Conservation (phyloP, 2,329 filamentous ascomycete species). For the Beauveria australis region DNA sequence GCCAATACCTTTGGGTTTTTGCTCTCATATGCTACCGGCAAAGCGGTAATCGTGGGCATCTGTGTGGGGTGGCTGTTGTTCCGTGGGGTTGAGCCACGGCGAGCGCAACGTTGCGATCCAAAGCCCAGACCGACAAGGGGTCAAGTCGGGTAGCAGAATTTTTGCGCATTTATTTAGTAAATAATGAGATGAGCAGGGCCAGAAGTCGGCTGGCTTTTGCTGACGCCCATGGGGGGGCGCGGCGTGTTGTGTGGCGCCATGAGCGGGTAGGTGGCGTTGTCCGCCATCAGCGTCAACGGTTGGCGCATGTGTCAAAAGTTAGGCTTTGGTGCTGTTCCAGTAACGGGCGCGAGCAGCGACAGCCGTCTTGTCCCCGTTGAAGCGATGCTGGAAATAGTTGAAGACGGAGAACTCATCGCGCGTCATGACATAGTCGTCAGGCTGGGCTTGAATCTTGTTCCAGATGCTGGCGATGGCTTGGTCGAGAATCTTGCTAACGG, state of each 20-base stretch:
- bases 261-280: background rate
- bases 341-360: conserved; percentile 41
- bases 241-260: background rate
- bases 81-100: background rate
- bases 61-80: background rate
- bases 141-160: background rate
- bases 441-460: conserved; percentile 55
- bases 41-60: background rate
- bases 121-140: background rate
- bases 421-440: conserved; percentile 63
- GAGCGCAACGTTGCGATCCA: conserved; percentile 3
- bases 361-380: conserved; percentile 42
- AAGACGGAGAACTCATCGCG: conserved; percentile 76
- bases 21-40: background rate
- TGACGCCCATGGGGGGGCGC: background rate
- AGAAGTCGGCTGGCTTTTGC: background rate
- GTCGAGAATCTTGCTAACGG: conserved; percentile 58
- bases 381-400: conserved; percentile 72
- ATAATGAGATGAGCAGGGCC: background rate
- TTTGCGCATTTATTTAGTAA: too few relatives aligned
- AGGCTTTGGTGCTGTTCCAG: conserved; percentile 40
- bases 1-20: too few relatives aligned
- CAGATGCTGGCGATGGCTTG: conserved; percentile 56
- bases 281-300: background rate
- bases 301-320: conserved; percentile 8